These are phyloP conservation scores for Solanum peruvianum DNA, from an alignment of 257 asterid genomes.

Conservation along the genomic window DNA sequence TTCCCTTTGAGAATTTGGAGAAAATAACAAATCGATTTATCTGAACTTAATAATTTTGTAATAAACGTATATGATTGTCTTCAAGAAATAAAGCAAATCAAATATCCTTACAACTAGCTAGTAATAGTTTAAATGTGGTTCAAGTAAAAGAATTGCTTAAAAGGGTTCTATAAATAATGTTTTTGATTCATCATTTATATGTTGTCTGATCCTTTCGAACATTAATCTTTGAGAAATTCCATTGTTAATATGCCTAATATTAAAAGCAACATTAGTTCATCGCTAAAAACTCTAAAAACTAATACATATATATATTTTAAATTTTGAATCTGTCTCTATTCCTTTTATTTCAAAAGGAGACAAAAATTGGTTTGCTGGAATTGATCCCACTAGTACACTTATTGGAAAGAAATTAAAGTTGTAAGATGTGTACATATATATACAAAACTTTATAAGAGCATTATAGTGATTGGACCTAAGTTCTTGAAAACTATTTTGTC, in stretches of 20 bases:
- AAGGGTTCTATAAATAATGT: background rate
- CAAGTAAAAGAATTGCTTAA: too few species aligned
- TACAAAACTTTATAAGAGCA: background rate
- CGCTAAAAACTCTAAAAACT: background rate
- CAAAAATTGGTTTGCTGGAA: background rate
- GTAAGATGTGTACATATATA: background rate
- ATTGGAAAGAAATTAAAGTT: background rate
- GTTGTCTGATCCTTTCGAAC: background rate
- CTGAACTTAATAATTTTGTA: background rate
- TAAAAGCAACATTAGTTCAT: background rate
- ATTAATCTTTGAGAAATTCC: background rate
- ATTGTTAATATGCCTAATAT: background rate
- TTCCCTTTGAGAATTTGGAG: background rate
- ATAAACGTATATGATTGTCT: rapidly evolving
- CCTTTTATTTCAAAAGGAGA: background rate
- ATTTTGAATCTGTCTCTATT: background rate
- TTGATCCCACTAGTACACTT: background rate
- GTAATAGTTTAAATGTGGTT: background rate
- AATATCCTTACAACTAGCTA: background rate
- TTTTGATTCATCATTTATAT: background rate
- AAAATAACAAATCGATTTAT: background rate
- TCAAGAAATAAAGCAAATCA: background rate
- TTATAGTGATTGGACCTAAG: slow-evolving; percentile 14
- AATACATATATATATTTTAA: background rate
- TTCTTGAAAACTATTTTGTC: slow-evolving; percentile 17